Percentiles rank a stretch among this genome's conserved stretches.
phyloP scores from a whole-genome alignment of 2,329 filamentous ascomycete species.

The Aspergillus sp. region DNA sequence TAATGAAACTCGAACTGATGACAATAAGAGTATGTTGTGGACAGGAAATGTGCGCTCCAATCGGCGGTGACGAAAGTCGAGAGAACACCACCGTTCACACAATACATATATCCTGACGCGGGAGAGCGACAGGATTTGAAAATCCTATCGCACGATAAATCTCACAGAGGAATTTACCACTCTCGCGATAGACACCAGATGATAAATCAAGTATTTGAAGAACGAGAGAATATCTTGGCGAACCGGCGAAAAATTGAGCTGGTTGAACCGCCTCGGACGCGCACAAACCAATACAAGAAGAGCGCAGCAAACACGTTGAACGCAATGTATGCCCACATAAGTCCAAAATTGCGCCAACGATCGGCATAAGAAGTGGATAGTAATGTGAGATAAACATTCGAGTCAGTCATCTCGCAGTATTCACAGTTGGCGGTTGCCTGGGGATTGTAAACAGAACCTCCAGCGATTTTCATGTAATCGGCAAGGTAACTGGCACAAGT shows the following conservation, averaged over 20 bases:
- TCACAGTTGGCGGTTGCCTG: neutral
- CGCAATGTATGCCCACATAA: constrained; percentile 4
- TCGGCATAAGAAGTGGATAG: neutral
- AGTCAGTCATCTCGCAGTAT: constrained; percentile 2
- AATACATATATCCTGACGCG: no score
- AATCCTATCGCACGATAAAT: no score
- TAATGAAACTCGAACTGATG: no score
- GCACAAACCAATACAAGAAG: constrained; percentile 1
- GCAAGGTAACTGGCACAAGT: constrained; percentile 4
- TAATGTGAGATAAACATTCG: neutral
- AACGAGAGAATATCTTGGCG: neutral
- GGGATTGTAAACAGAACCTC: constrained; percentile 4
- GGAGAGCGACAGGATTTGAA: no score
- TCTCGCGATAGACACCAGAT: no score
- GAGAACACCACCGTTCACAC: no score
- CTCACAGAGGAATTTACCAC: no score
- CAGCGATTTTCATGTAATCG: neutral
- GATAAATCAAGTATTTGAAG: neutral
- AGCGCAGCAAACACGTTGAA: neutral
- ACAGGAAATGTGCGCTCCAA: no score
- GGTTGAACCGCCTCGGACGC: neutral
- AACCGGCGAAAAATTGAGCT: neutral
- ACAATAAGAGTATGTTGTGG: no score
- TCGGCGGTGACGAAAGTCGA: no score
- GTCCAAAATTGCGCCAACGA: constrained; percentile 3